phyloP scores from a whole-genome alignment of 2,329 filamentous ascomycete species.

The Trichophyton schoenleinii region DNA sequence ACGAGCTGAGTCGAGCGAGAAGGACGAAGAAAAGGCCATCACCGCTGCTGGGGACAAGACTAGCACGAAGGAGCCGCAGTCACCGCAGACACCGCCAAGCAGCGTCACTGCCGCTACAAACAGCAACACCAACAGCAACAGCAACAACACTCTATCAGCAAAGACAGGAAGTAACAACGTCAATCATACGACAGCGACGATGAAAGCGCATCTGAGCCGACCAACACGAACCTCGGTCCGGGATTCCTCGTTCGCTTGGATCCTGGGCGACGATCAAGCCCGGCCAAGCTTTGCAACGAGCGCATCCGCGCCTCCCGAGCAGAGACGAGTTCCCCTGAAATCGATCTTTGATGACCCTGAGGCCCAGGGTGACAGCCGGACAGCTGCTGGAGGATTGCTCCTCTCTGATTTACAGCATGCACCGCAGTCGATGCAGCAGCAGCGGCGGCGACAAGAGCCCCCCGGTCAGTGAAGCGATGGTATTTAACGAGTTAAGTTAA shows the following conservation, averaged over 20 bases:
- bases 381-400: background rate
- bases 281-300: conserved; percentile 36
- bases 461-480: background rate
- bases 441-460: background rate
- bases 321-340: conserved; percentile 23
- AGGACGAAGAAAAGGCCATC: background rate
- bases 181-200: background rate
- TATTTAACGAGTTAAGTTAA: background rate
- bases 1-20: too few relatives aligned
- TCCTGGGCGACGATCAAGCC: conserved; percentile 35
- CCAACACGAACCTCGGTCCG: conserved; percentile 31
- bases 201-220: conserved; percentile 17
- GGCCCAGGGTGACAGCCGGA: background rate
- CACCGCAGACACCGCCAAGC: background rate
- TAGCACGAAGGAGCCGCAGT: background rate
- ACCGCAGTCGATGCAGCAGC: background rate
- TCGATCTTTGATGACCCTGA: conserved; percentile 16
- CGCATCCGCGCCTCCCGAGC: conserved; percentile 33
- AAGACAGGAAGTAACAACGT: conserved; percentile 4
- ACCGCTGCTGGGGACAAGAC: background rate
- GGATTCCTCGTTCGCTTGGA: conserved; percentile 39
- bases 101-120: background rate
- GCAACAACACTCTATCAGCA: background rate
- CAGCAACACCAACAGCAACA: background rate
- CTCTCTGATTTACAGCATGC: conserved; percentile 2